Evolutionary conservation across 2,329 filamentous ascomycete species (phyloP).

Genomic region (Alternaria infectoria): DNA sequence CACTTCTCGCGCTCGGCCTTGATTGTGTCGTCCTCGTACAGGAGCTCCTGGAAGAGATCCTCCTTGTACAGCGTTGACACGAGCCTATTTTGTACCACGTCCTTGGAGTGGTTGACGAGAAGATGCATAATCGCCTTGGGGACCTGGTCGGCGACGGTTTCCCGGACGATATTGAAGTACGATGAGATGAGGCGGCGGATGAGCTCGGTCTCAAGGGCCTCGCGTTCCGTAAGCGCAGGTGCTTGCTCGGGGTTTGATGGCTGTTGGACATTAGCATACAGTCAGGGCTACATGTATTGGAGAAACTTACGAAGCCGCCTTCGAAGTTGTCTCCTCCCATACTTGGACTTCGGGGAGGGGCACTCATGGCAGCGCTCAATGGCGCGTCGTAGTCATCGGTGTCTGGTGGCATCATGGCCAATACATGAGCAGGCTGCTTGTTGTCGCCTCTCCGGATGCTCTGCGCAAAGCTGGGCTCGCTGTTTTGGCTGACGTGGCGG

Average conservation of each 20-base stretch:
- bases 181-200: constrained; percentile 96
- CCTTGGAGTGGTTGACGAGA: constrained; percentile 96
- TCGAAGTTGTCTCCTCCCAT: constrained; percentile 44
- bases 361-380: constrained; percentile 36
- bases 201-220: constrained; percentile 96
- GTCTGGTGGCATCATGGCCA: constrained; percentile 50
- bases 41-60: constrained; percentile 83
- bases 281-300: not conserved
- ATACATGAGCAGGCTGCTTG: constrained; percentile 56
- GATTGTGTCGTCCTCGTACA: constrained; percentile 97
- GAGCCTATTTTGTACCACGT: constrained; percentile 94
- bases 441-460: constrained; percentile 76
- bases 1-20: constrained; percentile 99
- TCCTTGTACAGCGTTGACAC: constrained; percentile 97
- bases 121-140: constrained; percentile 99
- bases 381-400: constrained; percentile 50
- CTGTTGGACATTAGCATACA: constrained; percentile 35
- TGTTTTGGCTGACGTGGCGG: constrained; percentile 78
- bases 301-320: constrained; percentile 65
- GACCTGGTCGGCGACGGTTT: constrained; percentile 98
- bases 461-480: constrained; percentile 82
- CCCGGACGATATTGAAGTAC: constrained; percentile 98
- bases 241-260: constrained; percentile 63
- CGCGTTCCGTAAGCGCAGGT: constrained; percentile 89
- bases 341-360: constrained; percentile 10